These are phyloP conservation scores for Populus alba DNA, from an alignment of 345 rosid genomes.

Conservation along the genomic window DNA sequence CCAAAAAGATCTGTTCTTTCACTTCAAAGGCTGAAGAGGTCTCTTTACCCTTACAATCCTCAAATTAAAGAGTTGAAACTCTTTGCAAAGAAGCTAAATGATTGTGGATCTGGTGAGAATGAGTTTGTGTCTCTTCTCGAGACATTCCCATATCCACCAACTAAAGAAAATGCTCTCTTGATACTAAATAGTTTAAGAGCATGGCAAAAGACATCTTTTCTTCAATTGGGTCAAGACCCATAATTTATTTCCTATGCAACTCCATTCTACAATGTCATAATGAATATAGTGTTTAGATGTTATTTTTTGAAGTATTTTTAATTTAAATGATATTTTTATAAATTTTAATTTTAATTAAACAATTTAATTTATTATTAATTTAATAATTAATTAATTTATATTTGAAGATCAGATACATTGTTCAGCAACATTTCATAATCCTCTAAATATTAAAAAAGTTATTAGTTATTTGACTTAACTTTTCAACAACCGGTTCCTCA, in stretches of 20 bases:
- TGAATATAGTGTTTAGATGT: slow-evolving; percentile 11
- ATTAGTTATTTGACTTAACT: no score
- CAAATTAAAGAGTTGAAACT: slow-evolving; percentile 55
- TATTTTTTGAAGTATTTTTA: no score
- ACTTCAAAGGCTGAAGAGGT: slow-evolving; percentile 70
- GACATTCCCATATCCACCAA: slow-evolving; percentile 54
- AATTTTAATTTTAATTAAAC: no score
- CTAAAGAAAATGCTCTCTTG: slow-evolving; percentile 62
- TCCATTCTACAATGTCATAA: slow-evolving; percentile 68
- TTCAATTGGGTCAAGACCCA: slow-evolving; percentile 67
- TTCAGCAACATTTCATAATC: accelerated
- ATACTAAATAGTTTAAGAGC: slow-evolving; percentile 62
- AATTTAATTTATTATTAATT: no score
- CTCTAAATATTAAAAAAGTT: no score
- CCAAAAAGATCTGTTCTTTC: slow-evolving; percentile 86
- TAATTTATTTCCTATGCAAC: slow-evolving; percentile 79
- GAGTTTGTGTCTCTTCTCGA: slow-evolving; percentile 49
- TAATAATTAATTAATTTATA: no score
- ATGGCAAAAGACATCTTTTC: slow-evolving; percentile 72
- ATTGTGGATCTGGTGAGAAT: slow-evolving; percentile 43
- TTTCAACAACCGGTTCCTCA: no score
- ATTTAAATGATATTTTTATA: no score
- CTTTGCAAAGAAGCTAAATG: slow-evolving; percentile 67
- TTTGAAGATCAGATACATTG: no score
- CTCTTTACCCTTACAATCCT: slow-evolving; percentile 61